Evolutionary conservation across 2,329 filamentous ascomycete species (phyloP).

Genomic region (Phialophora chinensis): DNA sequence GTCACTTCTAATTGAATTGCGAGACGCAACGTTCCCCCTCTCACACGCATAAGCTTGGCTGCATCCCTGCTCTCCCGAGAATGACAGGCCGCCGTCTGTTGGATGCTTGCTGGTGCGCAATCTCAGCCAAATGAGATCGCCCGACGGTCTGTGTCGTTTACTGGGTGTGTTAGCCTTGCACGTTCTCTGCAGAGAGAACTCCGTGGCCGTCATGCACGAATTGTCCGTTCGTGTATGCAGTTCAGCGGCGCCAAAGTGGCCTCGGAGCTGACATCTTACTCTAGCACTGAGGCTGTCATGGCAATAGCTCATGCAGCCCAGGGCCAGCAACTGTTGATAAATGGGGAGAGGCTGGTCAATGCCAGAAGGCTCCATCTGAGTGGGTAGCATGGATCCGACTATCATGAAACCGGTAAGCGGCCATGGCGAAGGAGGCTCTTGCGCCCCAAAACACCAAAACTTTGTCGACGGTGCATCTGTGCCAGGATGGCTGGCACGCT

Average conservation of each 20-base stretch:
- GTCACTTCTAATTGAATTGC: constrained; percentile 30
- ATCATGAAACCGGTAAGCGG: constrained; percentile 29
- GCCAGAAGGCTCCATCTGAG: constrained; percentile 16
- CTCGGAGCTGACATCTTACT: constrained; percentile 22
- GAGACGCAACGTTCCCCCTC: constrained; percentile 10
- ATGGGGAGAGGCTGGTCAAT: constrained; percentile 17
- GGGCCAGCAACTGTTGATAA: constrained; percentile 17
- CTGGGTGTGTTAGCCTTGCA: not conserved
- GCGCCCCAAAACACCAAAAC: constrained; percentile 26
- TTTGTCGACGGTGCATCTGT: constrained; percentile 20
- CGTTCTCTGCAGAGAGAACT: not conserved
- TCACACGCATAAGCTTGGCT: constrained; percentile 19
- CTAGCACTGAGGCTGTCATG: constrained; percentile 17
- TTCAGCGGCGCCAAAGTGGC: not conserved
- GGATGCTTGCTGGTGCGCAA: constrained; percentile 11
- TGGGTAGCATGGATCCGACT: constrained; percentile 25
- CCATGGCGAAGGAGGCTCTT: constrained; percentile 30
- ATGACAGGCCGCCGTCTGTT: constrained; percentile 6
- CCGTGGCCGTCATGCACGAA: constrained; percentile 5
- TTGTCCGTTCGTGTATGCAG: constrained; percentile 18
- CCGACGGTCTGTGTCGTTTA: not conserved
- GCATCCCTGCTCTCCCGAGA: not conserved
- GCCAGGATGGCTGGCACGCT: constrained; percentile 32
- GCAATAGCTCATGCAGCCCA: constrained; percentile 14
- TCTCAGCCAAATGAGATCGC: constrained; percentile 22